phyloP scores from a whole-genome alignment of 2,329 filamentous ascomycete species.

The Penicillium concentricum region DNA sequence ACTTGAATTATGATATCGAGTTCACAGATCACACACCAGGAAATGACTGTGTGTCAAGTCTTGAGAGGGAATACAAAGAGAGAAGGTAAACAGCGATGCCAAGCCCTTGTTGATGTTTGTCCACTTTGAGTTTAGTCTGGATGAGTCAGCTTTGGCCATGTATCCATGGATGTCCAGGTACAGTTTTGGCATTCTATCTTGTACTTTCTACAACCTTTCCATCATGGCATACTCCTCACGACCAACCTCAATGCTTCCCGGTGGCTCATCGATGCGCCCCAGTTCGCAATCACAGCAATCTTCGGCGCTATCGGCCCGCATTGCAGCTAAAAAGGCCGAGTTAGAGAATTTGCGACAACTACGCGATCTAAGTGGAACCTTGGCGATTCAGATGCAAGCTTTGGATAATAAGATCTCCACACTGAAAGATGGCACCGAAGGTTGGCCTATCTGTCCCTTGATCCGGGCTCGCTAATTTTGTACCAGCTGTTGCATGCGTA shows the following conservation, averaged over 20 bases:
- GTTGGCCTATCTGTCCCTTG: slow-evolving; percentile 30
- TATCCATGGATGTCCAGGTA: background rate
- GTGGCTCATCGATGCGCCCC: slow-evolving; percentile 30
- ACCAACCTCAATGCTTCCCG: slow-evolving; percentile 33
- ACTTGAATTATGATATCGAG: background rate
- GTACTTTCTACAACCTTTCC: background rate
- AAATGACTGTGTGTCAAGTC: background rate
- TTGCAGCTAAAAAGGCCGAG: slow-evolving; percentile 63
- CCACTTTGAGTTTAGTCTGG: slow-evolving; percentile 31
- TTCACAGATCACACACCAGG: background rate
- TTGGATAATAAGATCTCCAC: slow-evolving; percentile 61
- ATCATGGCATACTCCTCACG: slow-evolving; percentile 41
- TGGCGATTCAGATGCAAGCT: slow-evolving; percentile 63
- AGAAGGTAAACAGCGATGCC: slow-evolving; percentile 9
- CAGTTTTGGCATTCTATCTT: too few species aligned
- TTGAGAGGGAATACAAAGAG: background rate
- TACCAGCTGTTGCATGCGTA: slow-evolving; percentile 61
- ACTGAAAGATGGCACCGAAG: slow-evolving; percentile 62
- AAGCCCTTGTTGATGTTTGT: slow-evolving; percentile 41
- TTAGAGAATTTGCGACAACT: slow-evolving; percentile 62
- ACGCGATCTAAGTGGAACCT: slow-evolving; percentile 59
- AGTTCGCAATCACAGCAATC: slow-evolving; percentile 48
- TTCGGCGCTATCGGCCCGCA: slow-evolving; percentile 58
- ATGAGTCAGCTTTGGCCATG: slow-evolving; percentile 10
- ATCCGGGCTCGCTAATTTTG: slow-evolving; percentile 7